Conservation (phyloP, 805 yeast species). For the Barnettozyma californica region DNA sequence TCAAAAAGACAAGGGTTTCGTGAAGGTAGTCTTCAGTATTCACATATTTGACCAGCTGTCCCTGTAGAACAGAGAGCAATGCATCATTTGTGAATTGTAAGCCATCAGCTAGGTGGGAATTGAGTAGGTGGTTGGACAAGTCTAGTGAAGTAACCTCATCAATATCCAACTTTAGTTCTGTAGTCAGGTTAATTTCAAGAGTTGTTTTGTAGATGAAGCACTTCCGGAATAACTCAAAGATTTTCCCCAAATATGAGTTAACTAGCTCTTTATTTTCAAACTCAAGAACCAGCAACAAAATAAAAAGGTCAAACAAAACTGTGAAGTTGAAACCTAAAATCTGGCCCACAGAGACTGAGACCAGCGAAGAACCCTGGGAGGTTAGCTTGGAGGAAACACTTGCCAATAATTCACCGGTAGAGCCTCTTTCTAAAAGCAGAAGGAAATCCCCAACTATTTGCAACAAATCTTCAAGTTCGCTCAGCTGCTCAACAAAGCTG, state of each 20-base stretch:
- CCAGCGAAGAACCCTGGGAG: constrained; percentile 19
- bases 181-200: constrained; percentile 14
- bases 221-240: constrained; percentile 16
- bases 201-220: constrained; percentile 16
- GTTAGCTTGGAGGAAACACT: constrained; percentile 19
- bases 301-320: constrained; percentile 28
- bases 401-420: not conserved
- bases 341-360: constrained; percentile 26
- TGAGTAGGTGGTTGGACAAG: constrained; percentile 1
- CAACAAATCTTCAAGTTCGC: constrained; percentile 32
- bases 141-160: constrained; percentile 13
- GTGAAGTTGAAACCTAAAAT: constrained; percentile 26
- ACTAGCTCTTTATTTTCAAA: constrained; percentile 27
- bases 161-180: constrained; percentile 13
- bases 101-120: constrained; percentile 11
- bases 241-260: constrained; percentile 12
- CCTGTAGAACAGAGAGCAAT: constrained; percentile 12
- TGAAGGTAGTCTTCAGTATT: constrained; percentile 16
- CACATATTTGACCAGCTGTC: constrained; percentile 15
- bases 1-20: constrained; percentile 8
- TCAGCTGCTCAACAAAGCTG: constrained; percentile 36
- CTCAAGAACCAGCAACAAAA: constrained; percentile 33
- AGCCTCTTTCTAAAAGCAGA: constrained; percentile 20
- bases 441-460: constrained; percentile 34
- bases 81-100: constrained; percentile 11